A percentile compares a stretch with the other conserved stretches of the same genome.
Evolutionary conservation across 164 flowering plant genomes (phyloP).

Genomic region (Taxillus chinensis): DNA sequence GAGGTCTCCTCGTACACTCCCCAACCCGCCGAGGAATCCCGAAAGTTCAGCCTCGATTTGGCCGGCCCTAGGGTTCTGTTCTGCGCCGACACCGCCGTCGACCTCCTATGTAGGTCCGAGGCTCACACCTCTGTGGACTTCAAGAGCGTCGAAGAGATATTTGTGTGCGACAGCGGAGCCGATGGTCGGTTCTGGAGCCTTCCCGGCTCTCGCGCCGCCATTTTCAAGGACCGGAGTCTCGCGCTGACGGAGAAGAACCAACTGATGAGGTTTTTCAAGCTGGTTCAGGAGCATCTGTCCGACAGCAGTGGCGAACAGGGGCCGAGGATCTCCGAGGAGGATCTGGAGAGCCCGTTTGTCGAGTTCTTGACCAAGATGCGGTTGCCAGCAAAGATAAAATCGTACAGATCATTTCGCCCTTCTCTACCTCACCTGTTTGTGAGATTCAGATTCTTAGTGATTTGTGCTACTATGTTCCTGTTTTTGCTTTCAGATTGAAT

Average conservation of each 20-base stretch:
- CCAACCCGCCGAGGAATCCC: slow-evolving; percentile 12
- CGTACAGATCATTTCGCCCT: slow-evolving; percentile 46
- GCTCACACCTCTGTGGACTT: slow-evolving; percentile 63
- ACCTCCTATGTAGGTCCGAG: slow-evolving; percentile 52
- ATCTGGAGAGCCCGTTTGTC: slow-evolving; percentile 70
- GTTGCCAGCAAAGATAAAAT: slow-evolving; percentile 72
- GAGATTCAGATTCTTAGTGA: slow-evolving; percentile 13
- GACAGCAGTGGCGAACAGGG: slow-evolving; percentile 8
- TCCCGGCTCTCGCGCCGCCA: slow-evolving; percentile 71
- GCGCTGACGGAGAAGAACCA: slow-evolving; percentile 60
- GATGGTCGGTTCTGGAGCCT: slow-evolving; percentile 40
- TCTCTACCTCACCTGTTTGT: slow-evolving; percentile 48
- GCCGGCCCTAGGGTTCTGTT: slow-evolving; percentile 74
- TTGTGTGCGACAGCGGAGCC: slow-evolving; percentile 19
- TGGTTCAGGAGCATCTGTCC: slow-evolving; percentile 48
- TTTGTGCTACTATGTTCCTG: no score
- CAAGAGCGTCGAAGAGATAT: slow-evolving; percentile 64
- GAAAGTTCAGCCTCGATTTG: slow-evolving; percentile 55
- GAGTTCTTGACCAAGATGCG: slow-evolving; percentile 61
- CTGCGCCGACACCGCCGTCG: slow-evolving; percentile 63
- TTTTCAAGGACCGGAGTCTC: slow-evolving; percentile 57
- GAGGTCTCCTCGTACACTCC: slow-evolving; percentile 30
- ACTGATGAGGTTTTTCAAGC: slow-evolving; percentile 76
- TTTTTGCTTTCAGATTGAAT: no score
- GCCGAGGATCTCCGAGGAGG: slow-evolving; percentile 48